These are phyloP conservation scores for Phyllosticta citrichinensis DNA, from an alignment of 2,329 filamentous ascomycete genomes.

Conservation along the genomic window DNA sequence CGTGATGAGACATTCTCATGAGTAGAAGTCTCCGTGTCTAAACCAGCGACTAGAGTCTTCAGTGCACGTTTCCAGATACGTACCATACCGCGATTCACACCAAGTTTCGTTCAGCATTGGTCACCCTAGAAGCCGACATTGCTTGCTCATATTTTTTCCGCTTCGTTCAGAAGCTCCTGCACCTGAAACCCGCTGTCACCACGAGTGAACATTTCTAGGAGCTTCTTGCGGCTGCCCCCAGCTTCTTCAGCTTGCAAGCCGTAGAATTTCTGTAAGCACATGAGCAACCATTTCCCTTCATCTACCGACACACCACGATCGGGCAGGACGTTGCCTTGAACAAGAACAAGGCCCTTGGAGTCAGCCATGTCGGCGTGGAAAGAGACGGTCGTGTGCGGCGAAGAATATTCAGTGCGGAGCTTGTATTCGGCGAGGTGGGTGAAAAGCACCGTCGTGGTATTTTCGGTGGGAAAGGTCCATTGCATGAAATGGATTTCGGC, in stretches of 20 bases:
- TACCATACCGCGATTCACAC: background rate
- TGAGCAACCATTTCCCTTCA: slow-evolving; percentile 80
- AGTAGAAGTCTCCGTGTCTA: no score
- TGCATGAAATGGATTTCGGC: slow-evolving; percentile 95
- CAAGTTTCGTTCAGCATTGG: background rate
- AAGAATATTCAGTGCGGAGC: slow-evolving; percentile 75
- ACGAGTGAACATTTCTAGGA: slow-evolving; percentile 72
- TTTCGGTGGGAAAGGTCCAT: slow-evolving; percentile 75
- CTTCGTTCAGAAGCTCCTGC: slow-evolving; percentile 77
- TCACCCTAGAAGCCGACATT: background rate
- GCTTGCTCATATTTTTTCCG: slow-evolving; percentile 54
- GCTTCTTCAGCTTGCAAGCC: slow-evolving; percentile 48
- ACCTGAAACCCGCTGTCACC: slow-evolving; percentile 75
- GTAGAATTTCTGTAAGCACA: slow-evolving; percentile 94
- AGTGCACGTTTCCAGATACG: background rate
- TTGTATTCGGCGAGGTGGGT: slow-evolving; percentile 93
- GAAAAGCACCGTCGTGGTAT: slow-evolving; percentile 61
- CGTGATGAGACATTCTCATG: no score
- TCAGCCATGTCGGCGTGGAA: slow-evolving; percentile 74
- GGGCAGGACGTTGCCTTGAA: slow-evolving; percentile 72
- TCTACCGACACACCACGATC: slow-evolving; percentile 66
- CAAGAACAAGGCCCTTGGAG: slow-evolving; percentile 69
- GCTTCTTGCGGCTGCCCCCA: slow-evolving; percentile 44
- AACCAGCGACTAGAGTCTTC: no score
- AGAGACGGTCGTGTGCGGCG: slow-evolving; percentile 87